Evolutionary conservation across 176 grass and related monocot genomes (phyloP), one percentile per base, ranked within the genome.

Genomic region (Cocos nucifera): DNA sequence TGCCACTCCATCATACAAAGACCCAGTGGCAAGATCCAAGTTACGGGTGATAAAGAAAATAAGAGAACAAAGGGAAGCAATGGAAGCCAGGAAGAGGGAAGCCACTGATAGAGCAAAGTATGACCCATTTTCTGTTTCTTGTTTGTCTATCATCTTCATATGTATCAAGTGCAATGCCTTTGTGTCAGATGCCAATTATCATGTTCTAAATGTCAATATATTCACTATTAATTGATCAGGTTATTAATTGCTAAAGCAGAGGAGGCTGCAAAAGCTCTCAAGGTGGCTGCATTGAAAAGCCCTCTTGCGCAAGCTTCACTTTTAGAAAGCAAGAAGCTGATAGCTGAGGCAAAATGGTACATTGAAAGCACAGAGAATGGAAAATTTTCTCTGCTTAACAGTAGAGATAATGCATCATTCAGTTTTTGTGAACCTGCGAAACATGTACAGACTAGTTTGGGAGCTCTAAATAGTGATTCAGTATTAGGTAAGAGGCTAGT

Each of bases 21-120:
- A 97, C 80, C 92, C 87, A 17, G 78, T 88, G 78, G 72, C 74
- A 50, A 83, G 69, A 68, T 69, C 75, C 56, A 97, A 97, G 67
- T 49, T 97, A 52, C 72, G 88, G 70, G 88, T 97, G 81, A 82
- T 97, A 91, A 85, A 78, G 51, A 97, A 88, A 71, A 78, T 91
- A 62, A 83, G 68, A 64, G 83, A 80, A 59, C 73, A 88, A 73
- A 82, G 92, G 73, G 65, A 74, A 73, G 73, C 59, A 48, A 51
- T 71, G 49, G 87, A 85, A 85, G 65, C 65, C 64, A 83, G 88
- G 71, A 89, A 76, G 73, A 77, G 59, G 80, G 81, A 85, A 69
- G 84, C 84, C 53, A 82, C 73, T 25, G 72, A 80, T 76, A 88
- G 75, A 60, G 92, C 92, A 24, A 91, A 83, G 87, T 97, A 79